phyloP scores from a whole-genome alignment of 23 red algal species.

The Cyanidiococcus yangmingshanensis region DNA sequence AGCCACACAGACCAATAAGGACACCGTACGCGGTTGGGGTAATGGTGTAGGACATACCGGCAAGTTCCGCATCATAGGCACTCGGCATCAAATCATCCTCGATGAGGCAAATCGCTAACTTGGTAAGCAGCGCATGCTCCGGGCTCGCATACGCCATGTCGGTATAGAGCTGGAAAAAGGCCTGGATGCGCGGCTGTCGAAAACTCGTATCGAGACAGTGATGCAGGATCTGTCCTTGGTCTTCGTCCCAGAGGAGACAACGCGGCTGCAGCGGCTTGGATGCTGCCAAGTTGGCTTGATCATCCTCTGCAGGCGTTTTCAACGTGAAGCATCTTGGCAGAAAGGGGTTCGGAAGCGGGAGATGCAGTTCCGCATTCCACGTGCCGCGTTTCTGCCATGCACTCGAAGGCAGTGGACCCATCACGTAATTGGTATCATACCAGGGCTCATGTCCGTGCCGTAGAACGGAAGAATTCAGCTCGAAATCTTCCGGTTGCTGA shows the following conservation, averaged over 20 bases:
- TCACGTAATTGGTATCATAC: conserved; percentile 50
- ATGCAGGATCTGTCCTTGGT: conserved; percentile 19
- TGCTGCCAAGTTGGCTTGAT: background rate
- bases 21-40: background rate
- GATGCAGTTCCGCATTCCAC: background rate
- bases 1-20: background rate
- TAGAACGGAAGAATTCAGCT: background rate
- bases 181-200: conserved; percentile 41
- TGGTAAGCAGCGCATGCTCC: conserved; percentile 43
- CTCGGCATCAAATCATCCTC: conserved; percentile 64
- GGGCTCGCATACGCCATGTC: conserved; percentile 49
- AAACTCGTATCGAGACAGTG: conserved; percentile 75
- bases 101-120: conserved; percentile 36
- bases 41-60: conserved; percentile 29
- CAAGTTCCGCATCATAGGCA: conserved; percentile 68
- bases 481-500: background rate
- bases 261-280: background rate
- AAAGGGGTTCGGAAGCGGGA: conserved; percentile 70
- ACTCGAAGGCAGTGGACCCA: background rate
- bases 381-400: background rate
- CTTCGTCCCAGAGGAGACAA: background rate
- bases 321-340: conserved; percentile 66
- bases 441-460: conserved; percentile 42
- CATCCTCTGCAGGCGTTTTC: conserved; percentile 17
- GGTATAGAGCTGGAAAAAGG: conserved; percentile 30